Conservation (phyloP, 2,329 filamentous ascomycete species). For the Dothiorella sarmentorum region DNA sequence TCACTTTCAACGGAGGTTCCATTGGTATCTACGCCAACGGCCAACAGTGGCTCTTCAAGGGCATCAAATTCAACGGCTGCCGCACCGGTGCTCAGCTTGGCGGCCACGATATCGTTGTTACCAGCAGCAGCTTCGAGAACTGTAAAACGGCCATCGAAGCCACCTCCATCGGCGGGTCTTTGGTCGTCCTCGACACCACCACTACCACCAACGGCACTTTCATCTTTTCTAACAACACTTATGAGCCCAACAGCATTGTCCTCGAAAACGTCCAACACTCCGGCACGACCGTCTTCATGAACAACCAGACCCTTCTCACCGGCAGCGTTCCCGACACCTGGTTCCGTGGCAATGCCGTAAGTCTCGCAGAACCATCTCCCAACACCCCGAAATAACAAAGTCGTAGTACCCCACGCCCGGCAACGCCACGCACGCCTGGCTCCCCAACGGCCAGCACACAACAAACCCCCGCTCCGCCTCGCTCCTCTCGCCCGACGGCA, state of each 20-base stretch:
- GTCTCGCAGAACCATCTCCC: too few relatives aligned
- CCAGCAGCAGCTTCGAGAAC: constrained; percentile 5
- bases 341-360: constrained; percentile 13
- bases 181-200: constrained; percentile 10
- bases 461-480: neutral
- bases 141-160: constrained; percentile 4
- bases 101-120: constrained; percentile 13
- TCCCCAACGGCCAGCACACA: neutral
- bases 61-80: constrained; percentile 20
- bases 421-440: neutral
- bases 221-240: neutral
- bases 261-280: constrained; percentile 13
- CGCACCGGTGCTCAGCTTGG: neutral
- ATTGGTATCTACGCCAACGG: constrained; percentile 32
- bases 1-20: constrained; percentile 17
- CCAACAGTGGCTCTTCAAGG: constrained; percentile 38
- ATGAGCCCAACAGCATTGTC: constrained; percentile 13
- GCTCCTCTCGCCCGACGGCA: neutral
- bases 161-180: neutral
- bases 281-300: constrained; percentile 1
- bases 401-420: constrained; percentile 3
- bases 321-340: constrained; percentile 11
- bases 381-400: too few relatives aligned
- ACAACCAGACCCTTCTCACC: neutral
- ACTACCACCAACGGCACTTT: constrained; percentile 3